A percentile compares a stretch with the other conserved stretches of the same genome.
Conservation (phyloP, 495 filamentous ascomycete genomes). For the Rusavskia elegans region DNA sequence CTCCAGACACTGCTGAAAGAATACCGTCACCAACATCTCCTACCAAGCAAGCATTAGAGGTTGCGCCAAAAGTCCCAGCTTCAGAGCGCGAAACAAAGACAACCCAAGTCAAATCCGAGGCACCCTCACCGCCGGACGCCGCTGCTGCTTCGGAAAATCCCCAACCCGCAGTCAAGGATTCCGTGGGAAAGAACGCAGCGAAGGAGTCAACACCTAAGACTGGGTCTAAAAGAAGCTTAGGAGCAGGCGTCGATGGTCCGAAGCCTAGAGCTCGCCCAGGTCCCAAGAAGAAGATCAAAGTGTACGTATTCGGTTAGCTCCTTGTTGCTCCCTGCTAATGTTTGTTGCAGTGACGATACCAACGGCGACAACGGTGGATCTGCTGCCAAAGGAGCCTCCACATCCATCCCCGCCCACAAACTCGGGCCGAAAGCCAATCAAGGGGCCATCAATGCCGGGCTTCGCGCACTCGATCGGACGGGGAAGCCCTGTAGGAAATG, state of each 20-base stretch:
- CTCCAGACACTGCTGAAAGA: constrained; percentile 12
- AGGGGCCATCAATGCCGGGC: constrained; percentile 90
- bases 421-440: constrained; percentile 96
- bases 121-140: constrained; percentile 33
- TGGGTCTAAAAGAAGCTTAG: constrained; percentile 42
- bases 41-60: constrained; percentile 19
- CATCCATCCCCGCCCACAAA: constrained; percentile 41
- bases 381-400: constrained; percentile 12
- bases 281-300: constrained; percentile 83
- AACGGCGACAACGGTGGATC: constrained; percentile 33
- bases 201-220: constrained; percentile 38
- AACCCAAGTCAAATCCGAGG: constrained; percentile 33
- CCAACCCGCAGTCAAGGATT: neutral
- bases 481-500: constrained; percentile 86
- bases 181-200: constrained; percentile 31
- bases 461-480: constrained; percentile 81
- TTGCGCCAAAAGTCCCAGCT: constrained; percentile 19
- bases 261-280: constrained; percentile 75
- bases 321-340: neutral
- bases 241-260: constrained; percentile 37
- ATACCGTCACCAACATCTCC: constrained; percentile 9
- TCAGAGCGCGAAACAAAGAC: constrained; percentile 24
- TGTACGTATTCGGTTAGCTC: constrained; percentile 42
- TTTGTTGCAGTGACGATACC: constrained; percentile 33
- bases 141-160: constrained; percentile 23